phyloP scores from a whole-genome alignment of 164 flowering plant genomes.

The Annona cherimola region DNA sequence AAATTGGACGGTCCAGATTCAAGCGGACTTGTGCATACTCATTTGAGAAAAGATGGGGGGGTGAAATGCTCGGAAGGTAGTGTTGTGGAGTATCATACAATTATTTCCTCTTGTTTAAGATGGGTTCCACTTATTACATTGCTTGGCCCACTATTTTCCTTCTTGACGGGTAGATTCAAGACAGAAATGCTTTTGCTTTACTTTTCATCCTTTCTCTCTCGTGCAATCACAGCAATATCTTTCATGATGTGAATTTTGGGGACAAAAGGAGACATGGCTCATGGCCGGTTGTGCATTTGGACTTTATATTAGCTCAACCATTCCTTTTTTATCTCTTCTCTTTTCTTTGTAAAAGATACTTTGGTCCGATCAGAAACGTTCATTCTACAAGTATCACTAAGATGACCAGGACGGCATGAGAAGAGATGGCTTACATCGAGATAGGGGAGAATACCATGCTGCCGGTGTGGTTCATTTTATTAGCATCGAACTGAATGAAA shows the following conservation, averaged over 20 bases:
- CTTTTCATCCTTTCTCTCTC: background rate
- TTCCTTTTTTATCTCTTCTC: background rate
- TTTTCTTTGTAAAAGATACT: too few relatives aligned
- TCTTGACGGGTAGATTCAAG: constrained; percentile 2
- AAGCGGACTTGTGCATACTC: background rate
- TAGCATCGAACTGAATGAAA: too few relatives aligned
- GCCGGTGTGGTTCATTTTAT: too few relatives aligned
- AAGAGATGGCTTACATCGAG: too few relatives aligned
- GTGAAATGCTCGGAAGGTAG: background rate
- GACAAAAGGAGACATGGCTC: background rate
- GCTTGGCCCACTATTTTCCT: background rate
- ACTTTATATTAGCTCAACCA: background rate
- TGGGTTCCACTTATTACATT: background rate
- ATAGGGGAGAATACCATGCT: too few relatives aligned
- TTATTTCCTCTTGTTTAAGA: background rate
- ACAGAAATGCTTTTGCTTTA: constrained; percentile 4
- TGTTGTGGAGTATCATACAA: background rate
- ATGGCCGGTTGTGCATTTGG: background rate
- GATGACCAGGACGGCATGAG: too few relatives aligned
- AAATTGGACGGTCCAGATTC: background rate
- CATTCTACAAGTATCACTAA: background rate
- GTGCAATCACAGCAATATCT: background rate
- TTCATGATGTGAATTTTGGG: background rate
- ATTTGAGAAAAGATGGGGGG: too few relatives aligned
- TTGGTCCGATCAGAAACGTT: background rate